phyloP scores from a whole-genome alignment of 768 basidiomycete species.

The Lactifluus subvellereus region DNA sequence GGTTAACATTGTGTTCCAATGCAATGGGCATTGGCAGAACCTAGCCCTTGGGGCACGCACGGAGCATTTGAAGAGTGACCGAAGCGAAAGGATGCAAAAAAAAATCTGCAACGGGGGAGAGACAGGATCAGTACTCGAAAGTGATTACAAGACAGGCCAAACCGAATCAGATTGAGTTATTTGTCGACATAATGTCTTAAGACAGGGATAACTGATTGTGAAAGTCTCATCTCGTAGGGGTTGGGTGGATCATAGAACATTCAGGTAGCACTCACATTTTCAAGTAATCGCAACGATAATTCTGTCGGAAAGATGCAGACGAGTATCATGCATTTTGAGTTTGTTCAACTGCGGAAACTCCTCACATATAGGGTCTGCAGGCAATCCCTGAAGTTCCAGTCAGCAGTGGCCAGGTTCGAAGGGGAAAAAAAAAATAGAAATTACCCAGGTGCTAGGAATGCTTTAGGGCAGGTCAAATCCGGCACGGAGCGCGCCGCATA shows the following conservation, averaged over 20 bases:
- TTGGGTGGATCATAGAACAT: background rate
- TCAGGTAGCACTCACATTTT: slow-evolving; percentile 9
- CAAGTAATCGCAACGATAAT: background rate
- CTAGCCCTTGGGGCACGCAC: background rate
- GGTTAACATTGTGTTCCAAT: no score
- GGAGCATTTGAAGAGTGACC: background rate
- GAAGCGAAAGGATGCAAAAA: background rate
- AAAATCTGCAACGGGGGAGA: background rate
- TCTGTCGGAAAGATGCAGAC: background rate
- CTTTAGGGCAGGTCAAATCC: slow-evolving; percentile 9
- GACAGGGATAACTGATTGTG: slow-evolving; percentile 24
- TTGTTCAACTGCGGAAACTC: background rate
- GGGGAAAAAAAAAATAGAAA: no score
- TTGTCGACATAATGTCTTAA: slow-evolving; percentile 21
- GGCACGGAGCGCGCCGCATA: background rate
- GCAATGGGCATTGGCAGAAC: background rate
- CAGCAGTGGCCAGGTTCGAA: no score
- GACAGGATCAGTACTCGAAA: background rate
- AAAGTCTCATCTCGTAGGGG: slow-evolving; percentile 14
- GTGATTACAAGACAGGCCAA: background rate
- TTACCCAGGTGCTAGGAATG: background rate
- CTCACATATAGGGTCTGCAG: background rate
- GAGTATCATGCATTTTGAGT: background rate
- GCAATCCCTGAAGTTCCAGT: no score
- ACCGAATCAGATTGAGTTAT: background rate